Evolutionary conservation across 2,329 filamentous ascomycete genomes (phyloP).

Genomic region (Ophiosphaerella narmari): DNA sequence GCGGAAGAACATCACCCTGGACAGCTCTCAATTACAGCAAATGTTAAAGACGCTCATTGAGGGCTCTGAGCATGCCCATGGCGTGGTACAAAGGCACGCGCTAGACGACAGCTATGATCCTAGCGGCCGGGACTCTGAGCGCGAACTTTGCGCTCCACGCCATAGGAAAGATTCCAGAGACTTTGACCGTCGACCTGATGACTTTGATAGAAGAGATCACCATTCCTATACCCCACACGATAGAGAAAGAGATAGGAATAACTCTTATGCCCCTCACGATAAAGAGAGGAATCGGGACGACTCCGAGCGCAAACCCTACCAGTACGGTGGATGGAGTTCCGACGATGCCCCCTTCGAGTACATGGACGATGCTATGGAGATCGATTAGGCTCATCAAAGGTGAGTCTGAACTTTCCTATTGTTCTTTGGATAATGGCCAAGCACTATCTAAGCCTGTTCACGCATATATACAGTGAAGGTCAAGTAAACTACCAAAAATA

Average conservation of each 20-base stretch:
- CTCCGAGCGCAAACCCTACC: conserved; percentile 14
- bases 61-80: conserved; percentile 64
- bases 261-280: no score
- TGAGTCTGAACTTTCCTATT: neutral
- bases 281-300: no score
- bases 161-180: no score
- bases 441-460: neutral
- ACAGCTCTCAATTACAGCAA: conserved; percentile 64
- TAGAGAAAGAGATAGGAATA: no score
- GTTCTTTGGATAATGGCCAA: neutral
- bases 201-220: no score
- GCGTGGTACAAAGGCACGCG: conserved; percentile 36
- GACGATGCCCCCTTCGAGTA: conserved; percentile 37
- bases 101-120: conserved; percentile 9
- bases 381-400: conserved; percentile 25
- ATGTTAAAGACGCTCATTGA: conserved; percentile 63
- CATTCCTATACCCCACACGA: no score
- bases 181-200: no score
- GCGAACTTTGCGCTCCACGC: no score
- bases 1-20: conserved; percentile 51
- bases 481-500: neutral
- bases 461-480: neutral
- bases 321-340: conserved; percentile 13
- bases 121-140: conserved; percentile 24
- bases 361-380: conserved; percentile 45